A percentile compares a stretch with the other conserved stretches of the same genome.
Evolutionary conservation across 306 rosid species (phyloP).

Genomic region (Arachis hypogaea): DNA sequence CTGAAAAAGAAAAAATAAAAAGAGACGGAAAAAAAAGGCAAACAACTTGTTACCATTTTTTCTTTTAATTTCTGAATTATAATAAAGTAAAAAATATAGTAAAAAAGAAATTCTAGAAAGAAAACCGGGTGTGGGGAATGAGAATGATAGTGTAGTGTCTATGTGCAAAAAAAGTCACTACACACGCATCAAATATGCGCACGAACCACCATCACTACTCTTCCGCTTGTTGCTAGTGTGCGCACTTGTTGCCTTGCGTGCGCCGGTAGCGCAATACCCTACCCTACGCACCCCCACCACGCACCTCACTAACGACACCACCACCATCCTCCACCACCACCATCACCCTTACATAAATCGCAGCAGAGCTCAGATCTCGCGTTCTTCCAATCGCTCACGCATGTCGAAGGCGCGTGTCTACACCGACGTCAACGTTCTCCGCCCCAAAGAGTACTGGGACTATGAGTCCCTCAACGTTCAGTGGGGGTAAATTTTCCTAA

Average conservation of each 20-base stretch:
- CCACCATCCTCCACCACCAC: conserved; percentile 1
- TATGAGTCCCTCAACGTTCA: conserved; percentile 92
- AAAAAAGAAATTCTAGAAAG: too few relatives aligned
- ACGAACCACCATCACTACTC: conserved; percentile 38
- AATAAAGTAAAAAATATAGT: too few relatives aligned
- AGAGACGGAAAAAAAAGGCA: too few relatives aligned
- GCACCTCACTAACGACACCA: conserved; percentile 27
- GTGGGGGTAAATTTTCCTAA: conserved; percentile 68
- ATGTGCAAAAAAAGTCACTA: background rate
- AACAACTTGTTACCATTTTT: too few relatives aligned
- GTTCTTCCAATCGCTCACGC: conserved; percentile 24
- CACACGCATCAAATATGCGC: conserved; percentile 50
- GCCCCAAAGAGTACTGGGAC: conserved; percentile 94
- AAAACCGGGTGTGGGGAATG: background rate
- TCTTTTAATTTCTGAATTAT: too few relatives aligned
- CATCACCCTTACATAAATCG: background rate
- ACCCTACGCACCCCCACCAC: conserved; percentile 50
- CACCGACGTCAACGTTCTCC: conserved; percentile 75
- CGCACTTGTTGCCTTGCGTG: conserved; percentile 52
- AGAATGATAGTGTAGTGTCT: conserved; percentile 5
- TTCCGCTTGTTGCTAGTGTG: conserved; percentile 53
- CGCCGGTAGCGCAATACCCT: conserved; percentile 67
- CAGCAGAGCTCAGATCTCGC: conserved; percentile 43
- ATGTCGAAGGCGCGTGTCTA: conserved; percentile 93
- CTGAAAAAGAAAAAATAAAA: too few relatives aligned